Base-by-base conservation (phyloP, 1,284 basidiomycete genomes). In the Puccinia horiana region DNA sequence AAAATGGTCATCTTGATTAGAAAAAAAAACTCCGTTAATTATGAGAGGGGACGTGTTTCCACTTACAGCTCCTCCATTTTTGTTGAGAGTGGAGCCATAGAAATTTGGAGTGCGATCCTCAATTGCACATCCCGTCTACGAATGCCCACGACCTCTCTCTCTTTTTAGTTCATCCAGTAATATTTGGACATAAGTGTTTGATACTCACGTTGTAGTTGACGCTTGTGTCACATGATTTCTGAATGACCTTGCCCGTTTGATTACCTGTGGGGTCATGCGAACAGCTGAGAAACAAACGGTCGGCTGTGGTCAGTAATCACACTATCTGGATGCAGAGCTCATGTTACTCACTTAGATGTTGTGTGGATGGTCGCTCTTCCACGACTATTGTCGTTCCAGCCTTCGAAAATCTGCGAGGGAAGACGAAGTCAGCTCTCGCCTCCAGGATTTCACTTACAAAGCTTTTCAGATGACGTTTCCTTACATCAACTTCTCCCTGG, bases 181-280 rank as follows among this genome's bases (percentile, higher is more conserved):
- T 18, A 32, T 29, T 35, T 35, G 16, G 0, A n/a, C 29, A 14
- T 5, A 6, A 6, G 29, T 35, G 32, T 32, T 37, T 0, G n/a
- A n/a, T 5, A 26, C 76, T 77, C 61, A 77, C 76, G 35, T 77
- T 77, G 47, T 77, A 77, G 49, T 77, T 77, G 23, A 77, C 76
- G 42, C 42, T 65, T n/a, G 56, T 16, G 49, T 77, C 61, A 67
- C 76, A 77, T 12, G 76, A 67, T 29, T 77, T 63, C n/a, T 77
- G 76, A 61, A 65, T 16, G 1, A 77, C 26, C 32, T 77, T 77
- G n/a, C 76, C 76, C 29, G 76, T 77, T 52, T 77, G 76, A 40
- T 35, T 77, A 37, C 76, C 76, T 49, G 58, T 67, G 44, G 76
- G 76, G 63, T 77, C 76, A 67, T 77, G 76, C 26, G 58, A 63